Evolutionary conservation across 352 stramenopile genomes (phyloP).

Genomic region (Peronospora farinosa): DNA sequence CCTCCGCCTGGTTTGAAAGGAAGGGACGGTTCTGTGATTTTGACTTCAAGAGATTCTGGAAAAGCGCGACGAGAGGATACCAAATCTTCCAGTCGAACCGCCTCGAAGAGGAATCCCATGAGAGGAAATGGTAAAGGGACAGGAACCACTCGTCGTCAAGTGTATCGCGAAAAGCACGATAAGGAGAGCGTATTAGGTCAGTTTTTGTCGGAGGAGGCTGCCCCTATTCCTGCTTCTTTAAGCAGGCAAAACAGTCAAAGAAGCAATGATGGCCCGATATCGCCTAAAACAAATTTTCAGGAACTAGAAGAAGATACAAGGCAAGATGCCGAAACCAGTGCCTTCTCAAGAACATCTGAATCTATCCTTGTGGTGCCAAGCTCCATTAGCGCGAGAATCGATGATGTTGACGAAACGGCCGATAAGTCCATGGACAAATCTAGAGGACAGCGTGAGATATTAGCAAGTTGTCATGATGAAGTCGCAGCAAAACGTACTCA

Average conservation of each 20-base stretch:
- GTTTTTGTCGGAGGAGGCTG: not conserved
- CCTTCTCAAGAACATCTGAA: not conserved
- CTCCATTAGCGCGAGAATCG: not conserved
- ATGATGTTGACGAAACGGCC: slow-evolving; percentile 1
- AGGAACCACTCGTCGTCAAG: slow-evolving; percentile 31
- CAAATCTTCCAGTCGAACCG: slow-evolving; percentile 22
- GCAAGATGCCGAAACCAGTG: not conserved
- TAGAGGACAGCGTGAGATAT: not conserved
- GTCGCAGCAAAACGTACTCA: not conserved
- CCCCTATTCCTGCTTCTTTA: not conserved
- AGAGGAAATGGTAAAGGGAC: slow-evolving; percentile 22
- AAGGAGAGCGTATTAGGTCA: slow-evolving; percentile 18
- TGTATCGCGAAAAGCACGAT: slow-evolving; percentile 58
- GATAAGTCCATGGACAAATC: not conserved
- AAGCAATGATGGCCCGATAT: slow-evolving; percentile 5
- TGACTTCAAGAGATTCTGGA: slow-evolving; percentile 2
- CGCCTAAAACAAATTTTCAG: not conserved
- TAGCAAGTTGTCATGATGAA: not conserved
- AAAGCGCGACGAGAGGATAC: slow-evolving; percentile 18
- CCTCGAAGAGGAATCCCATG: slow-evolving; percentile 18
- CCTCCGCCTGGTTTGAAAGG: slow-evolving; percentile 12
- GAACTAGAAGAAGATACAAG: slow-evolving; percentile 1
- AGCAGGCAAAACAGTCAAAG: slow-evolving; percentile 7
- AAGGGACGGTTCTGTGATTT: slow-evolving; percentile 14
- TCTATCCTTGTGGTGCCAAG: not conserved